Conservation (phyloP, 805 yeast species). For the Zygotorulaspora danielsina region DNA sequence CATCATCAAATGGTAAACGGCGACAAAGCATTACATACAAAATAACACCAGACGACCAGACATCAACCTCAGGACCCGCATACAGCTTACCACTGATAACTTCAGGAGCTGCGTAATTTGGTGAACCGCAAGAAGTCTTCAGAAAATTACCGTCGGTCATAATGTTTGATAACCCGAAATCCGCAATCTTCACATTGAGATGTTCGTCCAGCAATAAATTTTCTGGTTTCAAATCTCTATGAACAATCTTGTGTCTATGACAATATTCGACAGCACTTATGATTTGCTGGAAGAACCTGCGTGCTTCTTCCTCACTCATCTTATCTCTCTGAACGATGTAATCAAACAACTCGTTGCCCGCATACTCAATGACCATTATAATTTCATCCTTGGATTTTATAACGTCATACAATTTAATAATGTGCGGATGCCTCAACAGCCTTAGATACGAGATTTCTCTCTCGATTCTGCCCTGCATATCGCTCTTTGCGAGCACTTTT, state of each 20-base stretch:
- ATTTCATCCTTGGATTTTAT: conserved; percentile 93
- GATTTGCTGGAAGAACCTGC: conserved; percentile 92
- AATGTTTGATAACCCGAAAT: conserved; percentile 88
- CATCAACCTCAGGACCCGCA: conserved; percentile 98
- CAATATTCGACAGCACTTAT: conserved; percentile 96
- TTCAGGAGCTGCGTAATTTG: conserved; percentile 97
- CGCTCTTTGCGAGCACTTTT: conserved; percentile 86
- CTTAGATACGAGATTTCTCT: conserved; percentile 88
- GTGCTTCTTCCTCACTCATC: conserved; percentile 87
- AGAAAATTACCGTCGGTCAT: conserved; percentile 97
- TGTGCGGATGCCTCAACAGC: conserved; percentile 89
- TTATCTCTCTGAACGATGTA: conserved; percentile 91
- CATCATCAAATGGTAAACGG: conserved; percentile 92
- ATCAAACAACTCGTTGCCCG: conserved; percentile 94
- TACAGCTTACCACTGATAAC: conserved; percentile 90
- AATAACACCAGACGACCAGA: conserved; percentile 96
- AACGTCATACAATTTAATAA: conserved; percentile 91
- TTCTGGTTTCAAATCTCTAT: conserved; percentile 94
- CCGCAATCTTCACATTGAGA: conserved; percentile 91
- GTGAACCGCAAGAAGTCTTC: conserved; percentile 93
- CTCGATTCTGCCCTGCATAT: conserved; percentile 96
- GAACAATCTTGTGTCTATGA: conserved; percentile 93
- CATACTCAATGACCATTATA: conserved; percentile 95
- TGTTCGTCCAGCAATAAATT: conserved; percentile 84
- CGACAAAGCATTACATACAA: conserved; percentile 95